Base-by-base conservation (phyloP, 2,329 filamentous ascomycete genomes). In the Trichoderma gracile region DNA sequence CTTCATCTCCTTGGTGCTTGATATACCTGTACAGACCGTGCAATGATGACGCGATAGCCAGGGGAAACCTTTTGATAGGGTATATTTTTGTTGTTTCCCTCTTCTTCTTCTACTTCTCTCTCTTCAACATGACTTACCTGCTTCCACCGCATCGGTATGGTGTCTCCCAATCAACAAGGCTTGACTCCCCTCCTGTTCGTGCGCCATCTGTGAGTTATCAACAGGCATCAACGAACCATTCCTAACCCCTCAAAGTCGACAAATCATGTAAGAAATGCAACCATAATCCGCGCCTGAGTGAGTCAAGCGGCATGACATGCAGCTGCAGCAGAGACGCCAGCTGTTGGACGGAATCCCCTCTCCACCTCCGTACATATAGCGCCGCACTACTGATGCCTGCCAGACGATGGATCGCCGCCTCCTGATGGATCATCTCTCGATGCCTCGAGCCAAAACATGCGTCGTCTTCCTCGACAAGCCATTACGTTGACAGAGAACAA, bases 251-350 rank as follows among this genome's bases (percentile, higher is more conserved):
- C 15, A 45, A 25, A 23, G 45, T 15, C 43, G 5, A 21, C 4
- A 38, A 19, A 17, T 30, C 33, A 33, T 19, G 25, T n/a, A 33
- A 30, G 30, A n/a, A 33, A 14, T 15, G 19, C 49, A 50, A 12
- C 19, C 9, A 50, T 25, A 17, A 52, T 45, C 47, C 45, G 59
- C 59, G 40, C 47, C 25, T 45, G 12, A 23, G 49, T 54, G 59
- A 62, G 59, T 54, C 59, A 62, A 62, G 23, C 59, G 49, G 38
- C 47, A 53, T 62, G 49, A 62, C 47, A 54, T 54, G 59, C 59
- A 61, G 57, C 56, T 47, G 58, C 38, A 61, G 58, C 25, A 38
- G 33, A 38, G 30, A 5, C 45, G 59, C n/a, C n/a, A n/a, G n/a
- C 59, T 53, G 25, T 33, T 53, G 42, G 33, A 50, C 33, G 25